phyloP scores from a whole-genome alignment of 768 basidiomycete species.

The Termitomyces sp. region DNA sequence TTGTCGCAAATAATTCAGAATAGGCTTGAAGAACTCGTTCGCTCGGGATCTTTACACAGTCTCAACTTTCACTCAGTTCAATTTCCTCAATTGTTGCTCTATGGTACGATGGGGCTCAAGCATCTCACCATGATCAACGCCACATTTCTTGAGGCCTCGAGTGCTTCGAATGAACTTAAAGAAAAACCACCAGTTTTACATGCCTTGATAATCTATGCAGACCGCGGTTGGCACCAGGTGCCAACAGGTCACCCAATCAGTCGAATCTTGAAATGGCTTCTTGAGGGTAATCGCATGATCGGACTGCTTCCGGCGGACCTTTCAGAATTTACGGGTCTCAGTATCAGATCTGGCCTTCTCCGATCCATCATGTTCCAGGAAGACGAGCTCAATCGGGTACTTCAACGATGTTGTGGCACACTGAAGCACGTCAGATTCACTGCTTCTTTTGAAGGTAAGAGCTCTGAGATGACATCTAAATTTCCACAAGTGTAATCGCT shows the following conservation, averaged over 20 bases:
- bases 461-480: background rate
- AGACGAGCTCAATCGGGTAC: background rate
- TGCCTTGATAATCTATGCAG: background rate
- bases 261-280: background rate
- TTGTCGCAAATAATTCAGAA: background rate
- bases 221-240: background rate
- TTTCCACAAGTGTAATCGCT: background rate
- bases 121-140: background rate
- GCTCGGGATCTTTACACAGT: background rate
- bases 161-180: background rate
- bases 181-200: background rate
- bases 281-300: background rate
- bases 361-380: background rate
- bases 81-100: background rate
- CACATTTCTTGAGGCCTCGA: background rate
- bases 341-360: background rate
- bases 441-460: conserved; percentile 1
- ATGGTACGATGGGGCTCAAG: background rate
- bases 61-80: background rate
- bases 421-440: background rate
- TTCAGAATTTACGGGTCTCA: background rate
- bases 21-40: background rate
- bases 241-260: background rate
- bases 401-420: background rate
- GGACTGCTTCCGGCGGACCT: background rate